Evolutionary conservation across 2,329 filamentous ascomycete genomes (phyloP), one percentile per base, ranked within the genome.

Genomic region (Arthroderma sp.): DNA sequence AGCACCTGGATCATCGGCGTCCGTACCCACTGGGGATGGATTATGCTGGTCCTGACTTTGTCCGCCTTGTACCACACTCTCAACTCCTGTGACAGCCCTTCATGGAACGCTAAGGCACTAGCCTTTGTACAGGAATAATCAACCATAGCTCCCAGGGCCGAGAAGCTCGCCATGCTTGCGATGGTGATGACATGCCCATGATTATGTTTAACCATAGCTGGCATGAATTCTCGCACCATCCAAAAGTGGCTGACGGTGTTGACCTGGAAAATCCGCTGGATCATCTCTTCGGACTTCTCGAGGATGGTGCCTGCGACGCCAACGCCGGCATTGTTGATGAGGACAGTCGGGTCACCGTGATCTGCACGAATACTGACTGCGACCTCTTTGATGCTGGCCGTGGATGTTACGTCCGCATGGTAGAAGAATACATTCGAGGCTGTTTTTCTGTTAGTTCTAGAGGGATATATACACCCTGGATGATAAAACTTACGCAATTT

Each of bases 121-220:
- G 80, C 74, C 63, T 86, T 86, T 50, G 72, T 74, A 5, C 76
- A 71, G 2, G 70, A 68, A 62, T 86, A 86, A 62, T 85, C 80
- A 33, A 80, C 73, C 69, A 84, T 74, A 52, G 72, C 71, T 3
- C 80, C 75, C 0, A 76, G 71, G 1, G 73, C 67, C 5, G 77
- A 52, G 62, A 75, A 83, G 8, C 74, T 72, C 0, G 81, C 80
- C 40, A 77, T 68, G 1, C 74, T 79, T 9, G 82, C 77, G 22
- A 86, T 72, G 0, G 79, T 85, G 22, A 85, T 79, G 36, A 86
- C 60, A 70, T 83, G 82, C 48, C 83, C 82, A 63, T 86, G 81
- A 63, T 85, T 78, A 7, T 57, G 57, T 5, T 61, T 57, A 42
- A 81, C 61, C 72, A 87, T 82, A 51, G 64, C 58, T 0, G 82